Conservation (phyloP, 2,329 filamentous ascomycete species). For the Cucurbitaria berberidis region DNA sequence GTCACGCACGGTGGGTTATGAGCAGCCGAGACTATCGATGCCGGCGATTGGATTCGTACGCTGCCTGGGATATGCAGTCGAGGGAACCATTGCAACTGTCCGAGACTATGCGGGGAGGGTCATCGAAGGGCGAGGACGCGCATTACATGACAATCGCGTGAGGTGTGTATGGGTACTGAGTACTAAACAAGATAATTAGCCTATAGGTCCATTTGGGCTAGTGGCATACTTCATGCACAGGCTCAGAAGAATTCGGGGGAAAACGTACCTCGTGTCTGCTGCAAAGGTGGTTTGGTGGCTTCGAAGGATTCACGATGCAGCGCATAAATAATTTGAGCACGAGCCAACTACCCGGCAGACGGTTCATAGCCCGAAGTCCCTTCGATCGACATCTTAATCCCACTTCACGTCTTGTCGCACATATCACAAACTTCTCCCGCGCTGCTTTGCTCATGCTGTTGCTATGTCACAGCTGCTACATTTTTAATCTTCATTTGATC, state of each 20-base stretch:
- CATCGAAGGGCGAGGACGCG: slow-evolving; percentile 11
- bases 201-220: not conserved
- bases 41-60: not conserved
- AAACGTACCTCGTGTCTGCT: slow-evolving; percentile 12
- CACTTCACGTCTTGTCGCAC: slow-evolving; percentile 21
- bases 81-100: slow-evolving; percentile 4
- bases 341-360: slow-evolving; percentile 14
- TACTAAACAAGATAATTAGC: slow-evolving; percentile 1
- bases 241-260: not conserved
- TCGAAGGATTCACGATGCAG: slow-evolving; percentile 31
- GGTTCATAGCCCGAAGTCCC: slow-evolving; percentile 14
- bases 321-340: slow-evolving; percentile 18
- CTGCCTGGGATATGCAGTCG: slow-evolving; percentile 2
- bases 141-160: slow-evolving; percentile 6
- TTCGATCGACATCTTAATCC: slow-evolving; percentile 31
- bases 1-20: not conserved
- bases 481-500: not conserved
- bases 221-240: not conserved
- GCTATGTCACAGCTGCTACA: not conserved
- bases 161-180: not conserved
- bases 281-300: slow-evolving; percentile 22
- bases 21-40: not conserved
- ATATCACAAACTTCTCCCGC: not conserved
- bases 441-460: not conserved
- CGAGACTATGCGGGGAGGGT: slow-evolving; percentile 2